Conservation (phyloP, 2,329 filamentous ascomycete genomes). For the Nannizziopsis arthrosporioides region DNA sequence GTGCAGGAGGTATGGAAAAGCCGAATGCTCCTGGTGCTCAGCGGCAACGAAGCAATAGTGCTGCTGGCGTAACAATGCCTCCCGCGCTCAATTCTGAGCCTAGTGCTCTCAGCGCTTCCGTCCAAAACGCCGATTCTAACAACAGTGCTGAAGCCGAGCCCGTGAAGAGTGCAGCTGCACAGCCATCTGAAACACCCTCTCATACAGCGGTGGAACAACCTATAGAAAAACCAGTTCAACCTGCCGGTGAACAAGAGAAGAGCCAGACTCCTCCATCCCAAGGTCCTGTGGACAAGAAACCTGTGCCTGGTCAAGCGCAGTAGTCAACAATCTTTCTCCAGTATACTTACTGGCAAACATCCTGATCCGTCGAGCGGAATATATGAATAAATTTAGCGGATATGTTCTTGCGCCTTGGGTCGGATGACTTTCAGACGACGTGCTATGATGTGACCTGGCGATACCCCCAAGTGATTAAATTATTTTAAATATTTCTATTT, state of each 20-base stretch:
- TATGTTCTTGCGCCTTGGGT: constrained; percentile 2
- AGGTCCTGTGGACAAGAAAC: constrained; percentile 43
- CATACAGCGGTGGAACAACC: constrained; percentile 26
- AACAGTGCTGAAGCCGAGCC: constrained; percentile 1
- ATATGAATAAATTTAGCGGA: constrained; percentile 5
- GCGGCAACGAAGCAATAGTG: constrained; percentile 36
- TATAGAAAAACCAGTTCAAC: constrained; percentile 17
- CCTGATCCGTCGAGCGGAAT: constrained; percentile 1
- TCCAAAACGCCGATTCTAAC: neutral
- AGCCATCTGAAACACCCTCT: constrained; percentile 11
- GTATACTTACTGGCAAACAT: neutral
- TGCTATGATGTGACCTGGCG: constrained; percentile 9
- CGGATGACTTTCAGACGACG: constrained; percentile 6
- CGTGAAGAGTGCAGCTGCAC: neutral
- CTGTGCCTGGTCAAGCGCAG: constrained; percentile 44
- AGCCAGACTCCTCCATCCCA: constrained; percentile 24
- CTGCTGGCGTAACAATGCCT: constrained; percentile 22
- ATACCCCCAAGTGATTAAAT: constrained; percentile 8
- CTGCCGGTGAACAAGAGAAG: constrained; percentile 29
- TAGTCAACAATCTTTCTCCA: constrained; percentile 2
- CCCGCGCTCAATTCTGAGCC: constrained; percentile 11
- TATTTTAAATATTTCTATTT: constrained; percentile 1
- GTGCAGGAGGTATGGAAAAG: constrained; percentile 30
- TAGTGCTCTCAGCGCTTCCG: constrained; percentile 7
- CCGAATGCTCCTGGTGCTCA: constrained; percentile 30